These are phyloP conservation scores for Aspergillus hiratsukae DNA, from an alignment of 2,329 filamentous ascomycete species.

Conservation along the genomic window DNA sequence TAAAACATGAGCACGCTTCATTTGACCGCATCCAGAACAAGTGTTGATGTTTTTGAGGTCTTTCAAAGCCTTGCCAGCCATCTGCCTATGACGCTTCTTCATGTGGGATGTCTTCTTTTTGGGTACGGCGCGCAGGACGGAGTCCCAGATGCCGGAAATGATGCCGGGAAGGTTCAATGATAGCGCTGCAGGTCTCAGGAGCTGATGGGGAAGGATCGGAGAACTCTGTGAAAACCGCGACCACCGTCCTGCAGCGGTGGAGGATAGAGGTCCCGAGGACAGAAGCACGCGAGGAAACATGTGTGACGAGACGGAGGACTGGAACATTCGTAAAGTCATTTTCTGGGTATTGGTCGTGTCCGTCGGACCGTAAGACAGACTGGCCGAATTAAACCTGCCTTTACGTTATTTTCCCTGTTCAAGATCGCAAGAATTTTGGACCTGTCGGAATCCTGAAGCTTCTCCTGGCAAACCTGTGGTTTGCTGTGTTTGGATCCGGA, in stretches of 20 bases:
- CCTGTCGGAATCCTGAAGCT: constrained; percentile 16
- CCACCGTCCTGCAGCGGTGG: constrained; percentile 18
- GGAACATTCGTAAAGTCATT: constrained; percentile 28
- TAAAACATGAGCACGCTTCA: constrained; percentile 82
- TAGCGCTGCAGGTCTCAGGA: constrained; percentile 58
- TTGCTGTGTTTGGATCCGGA: constrained; percentile 22
- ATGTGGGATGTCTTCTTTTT: constrained; percentile 99
- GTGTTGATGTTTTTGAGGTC: constrained; percentile 83
- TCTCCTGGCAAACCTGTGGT: constrained; percentile 11
- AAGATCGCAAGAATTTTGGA: not conserved
- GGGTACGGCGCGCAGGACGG: constrained; percentile 82
- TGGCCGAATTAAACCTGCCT: not conserved
- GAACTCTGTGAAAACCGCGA: constrained; percentile 40
- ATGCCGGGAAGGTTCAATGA: constrained; percentile 61
- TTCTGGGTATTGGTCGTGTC: not conserved
- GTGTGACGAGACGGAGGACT: constrained; percentile 14
- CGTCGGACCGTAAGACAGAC: not conserved
- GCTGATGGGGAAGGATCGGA: constrained; percentile 51
- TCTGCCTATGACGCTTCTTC: constrained; percentile 87
- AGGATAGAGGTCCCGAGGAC: constrained; percentile 13
- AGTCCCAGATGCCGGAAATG: constrained; percentile 87
- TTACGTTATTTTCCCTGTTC: not conserved
- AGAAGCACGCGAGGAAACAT: constrained; percentile 22
- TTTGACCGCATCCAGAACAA: constrained; percentile 81
- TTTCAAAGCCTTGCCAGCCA: constrained; percentile 92